phyloP scores from a whole-genome alignment of 2,329 filamentous ascomycete genomes.

The Graphiopsis chlorocephala region DNA sequence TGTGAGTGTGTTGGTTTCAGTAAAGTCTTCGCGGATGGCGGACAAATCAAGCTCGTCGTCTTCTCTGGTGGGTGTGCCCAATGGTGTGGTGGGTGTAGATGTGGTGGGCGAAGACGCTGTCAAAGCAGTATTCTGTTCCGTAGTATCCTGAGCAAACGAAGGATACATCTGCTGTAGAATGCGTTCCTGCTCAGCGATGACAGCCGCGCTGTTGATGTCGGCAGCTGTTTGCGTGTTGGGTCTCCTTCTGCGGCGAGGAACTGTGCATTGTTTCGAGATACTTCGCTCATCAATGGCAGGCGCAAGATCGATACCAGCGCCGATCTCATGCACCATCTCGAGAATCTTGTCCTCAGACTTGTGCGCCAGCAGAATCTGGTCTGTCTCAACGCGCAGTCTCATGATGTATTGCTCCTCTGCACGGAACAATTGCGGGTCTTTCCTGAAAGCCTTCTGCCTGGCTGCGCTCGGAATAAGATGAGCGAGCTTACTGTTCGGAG shows the following conservation, averaged over 20 bases:
- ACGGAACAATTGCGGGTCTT: conserved; percentile 47
- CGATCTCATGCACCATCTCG: conserved; percentile 65
- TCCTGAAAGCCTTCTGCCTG: conserved; percentile 40
- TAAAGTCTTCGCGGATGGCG: conserved; percentile 33
- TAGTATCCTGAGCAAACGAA: conserved; percentile 33
- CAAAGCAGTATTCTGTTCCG: background rate
- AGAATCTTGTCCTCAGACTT: conserved; percentile 64
- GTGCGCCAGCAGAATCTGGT: conserved; percentile 70
- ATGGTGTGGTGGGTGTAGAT: background rate
- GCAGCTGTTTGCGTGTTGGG: conserved; percentile 33
- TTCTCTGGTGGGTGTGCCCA: conserved; percentile 27
- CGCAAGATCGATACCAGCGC: conserved; percentile 71
- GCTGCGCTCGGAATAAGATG: conserved; percentile 43
- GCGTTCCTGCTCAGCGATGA: conserved; percentile 49
- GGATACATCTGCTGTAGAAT: conserved; percentile 49
- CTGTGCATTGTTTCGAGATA: conserved; percentile 44
- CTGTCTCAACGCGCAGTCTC: conserved; percentile 68
- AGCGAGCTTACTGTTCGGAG: conserved; percentile 45
- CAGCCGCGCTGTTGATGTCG: conserved; percentile 34
- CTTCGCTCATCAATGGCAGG: conserved; percentile 66
- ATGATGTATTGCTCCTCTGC: conserved; percentile 59
- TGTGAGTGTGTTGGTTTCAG: background rate
- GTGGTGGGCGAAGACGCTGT: background rate
- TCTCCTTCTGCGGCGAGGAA: conserved; percentile 43
- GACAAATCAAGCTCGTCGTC: conserved; percentile 37